Evolutionary conservation across 176 grass and related monocot genomes (phyloP).

Genomic region (Bothriochloa decipiens): DNA sequence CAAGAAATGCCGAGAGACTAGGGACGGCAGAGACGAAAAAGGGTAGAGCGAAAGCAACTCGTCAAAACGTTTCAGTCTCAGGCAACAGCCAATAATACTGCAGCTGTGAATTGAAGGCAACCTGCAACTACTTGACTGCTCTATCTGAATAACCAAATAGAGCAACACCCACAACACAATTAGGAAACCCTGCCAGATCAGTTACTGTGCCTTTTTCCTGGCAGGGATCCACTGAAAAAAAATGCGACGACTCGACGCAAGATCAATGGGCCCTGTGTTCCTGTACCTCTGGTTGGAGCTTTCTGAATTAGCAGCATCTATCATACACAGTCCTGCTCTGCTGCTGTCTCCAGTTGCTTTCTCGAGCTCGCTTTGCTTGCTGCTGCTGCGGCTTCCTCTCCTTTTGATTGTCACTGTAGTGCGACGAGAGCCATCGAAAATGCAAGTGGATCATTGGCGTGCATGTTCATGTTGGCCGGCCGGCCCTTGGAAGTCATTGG

Average conservation of each 20-base stretch:
- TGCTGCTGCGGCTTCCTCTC: slow-evolving; percentile 5
- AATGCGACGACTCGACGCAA: slow-evolving; percentile 38
- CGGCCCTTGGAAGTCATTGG: slow-evolving; percentile 40
- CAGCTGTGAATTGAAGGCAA: slow-evolving; percentile 18
- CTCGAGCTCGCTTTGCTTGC: not conserved
- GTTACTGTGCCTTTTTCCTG: slow-evolving; percentile 19
- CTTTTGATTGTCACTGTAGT: slow-evolving; percentile 35
- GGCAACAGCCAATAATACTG: slow-evolving; percentile 36
- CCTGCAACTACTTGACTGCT: not conserved
- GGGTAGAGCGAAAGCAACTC: not conserved
- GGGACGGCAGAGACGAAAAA: not conserved
- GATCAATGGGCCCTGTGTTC: not conserved
- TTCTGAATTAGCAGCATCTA: slow-evolving; percentile 30
- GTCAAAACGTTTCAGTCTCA: slow-evolving; percentile 26
- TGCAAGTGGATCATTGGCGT: slow-evolving; percentile 39
- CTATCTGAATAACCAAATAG: not conserved
- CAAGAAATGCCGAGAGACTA: slow-evolving; percentile 12
- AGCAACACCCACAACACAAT: slow-evolving; percentile 5
- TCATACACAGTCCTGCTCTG: not conserved
- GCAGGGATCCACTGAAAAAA: slow-evolving; percentile 32
- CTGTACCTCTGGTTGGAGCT: not conserved
- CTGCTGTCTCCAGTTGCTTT: not conserved
- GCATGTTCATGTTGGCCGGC: slow-evolving; percentile 14
- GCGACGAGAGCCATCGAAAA: slow-evolving; percentile 18
- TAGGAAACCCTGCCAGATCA: slow-evolving; percentile 29